Evolutionary conservation across 2,329 filamentous ascomycete species (phyloP).

Genomic region (Fusarium sp.): DNA sequence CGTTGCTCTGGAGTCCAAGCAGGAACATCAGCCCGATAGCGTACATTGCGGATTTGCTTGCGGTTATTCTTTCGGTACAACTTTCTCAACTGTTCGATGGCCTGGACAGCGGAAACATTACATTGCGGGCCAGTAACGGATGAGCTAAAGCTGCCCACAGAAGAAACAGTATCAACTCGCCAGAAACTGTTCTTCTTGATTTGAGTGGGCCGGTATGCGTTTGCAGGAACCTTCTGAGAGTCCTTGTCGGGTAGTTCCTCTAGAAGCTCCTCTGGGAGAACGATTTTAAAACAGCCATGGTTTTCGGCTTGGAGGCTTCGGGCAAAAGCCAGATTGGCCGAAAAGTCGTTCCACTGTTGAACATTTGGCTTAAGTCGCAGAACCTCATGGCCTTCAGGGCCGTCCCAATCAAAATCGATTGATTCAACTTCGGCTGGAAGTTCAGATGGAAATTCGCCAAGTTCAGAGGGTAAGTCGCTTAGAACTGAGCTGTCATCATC

Average conservation of each 20-base stretch:
- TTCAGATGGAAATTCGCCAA: constrained; percentile 37
- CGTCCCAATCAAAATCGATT: constrained; percentile 52
- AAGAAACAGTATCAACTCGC: constrained; percentile 53
- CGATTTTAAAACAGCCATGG: constrained; percentile 56
- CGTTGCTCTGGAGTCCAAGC: constrained; percentile 55
- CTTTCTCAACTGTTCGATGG: constrained; percentile 51
- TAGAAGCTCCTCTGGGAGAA: constrained; percentile 50
- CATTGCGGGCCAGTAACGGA: constrained; percentile 42
- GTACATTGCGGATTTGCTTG: constrained; percentile 54
- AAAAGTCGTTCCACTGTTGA: constrained; percentile 55
- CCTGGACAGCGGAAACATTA: constrained; percentile 44
- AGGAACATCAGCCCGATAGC: constrained; percentile 55
- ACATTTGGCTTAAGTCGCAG: constrained; percentile 53
- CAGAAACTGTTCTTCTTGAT: constrained; percentile 54
- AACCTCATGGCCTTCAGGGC: constrained; percentile 48
- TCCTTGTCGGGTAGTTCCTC: constrained; percentile 51
- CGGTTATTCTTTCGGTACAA: constrained; percentile 54
- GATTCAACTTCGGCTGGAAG: constrained; percentile 47
- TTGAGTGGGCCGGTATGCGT: constrained; percentile 54
- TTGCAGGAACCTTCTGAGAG: constrained; percentile 49
- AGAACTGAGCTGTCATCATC: constrained; percentile 44
- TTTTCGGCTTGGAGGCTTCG: constrained; percentile 48
- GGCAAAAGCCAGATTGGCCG: constrained; percentile 52
- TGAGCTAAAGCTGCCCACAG: constrained; percentile 52
- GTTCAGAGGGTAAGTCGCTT: constrained; percentile 39